Conservation (phyloP, 2,329 filamentous ascomycete genomes). For the Calonectria multiphialidica region DNA sequence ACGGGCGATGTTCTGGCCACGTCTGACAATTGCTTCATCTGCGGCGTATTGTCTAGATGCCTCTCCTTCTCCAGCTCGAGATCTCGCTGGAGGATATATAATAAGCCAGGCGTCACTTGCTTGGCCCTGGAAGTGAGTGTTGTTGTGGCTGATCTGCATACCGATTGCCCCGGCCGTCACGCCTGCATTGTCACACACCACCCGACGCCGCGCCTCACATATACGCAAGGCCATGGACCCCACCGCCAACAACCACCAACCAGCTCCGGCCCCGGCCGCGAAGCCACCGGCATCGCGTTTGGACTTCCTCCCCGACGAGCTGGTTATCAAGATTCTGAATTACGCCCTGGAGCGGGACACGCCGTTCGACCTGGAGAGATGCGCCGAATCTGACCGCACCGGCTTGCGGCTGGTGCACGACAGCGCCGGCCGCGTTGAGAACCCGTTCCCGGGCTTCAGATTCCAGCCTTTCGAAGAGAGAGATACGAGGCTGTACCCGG, state of each 20-base stretch:
- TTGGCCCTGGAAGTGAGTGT: too few relatives aligned
- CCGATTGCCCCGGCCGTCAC: neutral
- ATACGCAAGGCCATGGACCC: neutral
- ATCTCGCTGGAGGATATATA: neutral
- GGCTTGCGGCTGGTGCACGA: neutral
- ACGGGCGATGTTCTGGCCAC: neutral
- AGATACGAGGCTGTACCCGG: neutral
- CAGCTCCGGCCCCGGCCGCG: neutral
- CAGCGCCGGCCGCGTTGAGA: neutral
- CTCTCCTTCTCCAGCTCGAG: neutral
- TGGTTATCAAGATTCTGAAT: constrained; percentile 17
- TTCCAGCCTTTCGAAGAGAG: neutral
- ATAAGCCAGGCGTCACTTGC: neutral
- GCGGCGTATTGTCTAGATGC: neutral
- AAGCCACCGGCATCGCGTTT: neutral
- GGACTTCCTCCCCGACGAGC: constrained; percentile 14
- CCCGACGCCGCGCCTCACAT: neutral
- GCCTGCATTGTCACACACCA: neutral
- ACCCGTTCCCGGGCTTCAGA: neutral
- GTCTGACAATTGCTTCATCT: neutral
- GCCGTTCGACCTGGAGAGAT: constrained; percentile 14
- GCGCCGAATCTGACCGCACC: neutral
- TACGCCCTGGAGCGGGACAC: neutral
- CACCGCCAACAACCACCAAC: neutral
- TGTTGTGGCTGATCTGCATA: neutral